A percentile compares a stretch with the other conserved stretches of the same genome.
phyloP scores from a whole-genome alignment of 306 rosid species.

The Citrullus colocynthis region DNA sequence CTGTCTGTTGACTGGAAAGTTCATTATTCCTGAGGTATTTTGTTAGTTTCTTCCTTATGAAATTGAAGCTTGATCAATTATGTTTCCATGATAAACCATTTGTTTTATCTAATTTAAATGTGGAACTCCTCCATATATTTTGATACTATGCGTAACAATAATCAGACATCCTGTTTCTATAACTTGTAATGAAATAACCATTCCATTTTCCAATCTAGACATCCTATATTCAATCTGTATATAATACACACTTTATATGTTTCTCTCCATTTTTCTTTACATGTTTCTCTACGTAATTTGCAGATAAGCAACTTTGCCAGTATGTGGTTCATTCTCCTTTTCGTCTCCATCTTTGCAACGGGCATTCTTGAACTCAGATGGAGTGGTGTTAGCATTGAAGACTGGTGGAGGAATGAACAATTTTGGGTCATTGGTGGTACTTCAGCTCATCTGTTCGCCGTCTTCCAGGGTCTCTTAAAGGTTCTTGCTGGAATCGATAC shows the following conservation, averaged over 20 bases:
- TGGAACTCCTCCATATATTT: not conserved
- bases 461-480: constrained; percentile 80
- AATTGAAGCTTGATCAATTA: not conserved
- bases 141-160: not conserved
- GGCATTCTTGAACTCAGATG: constrained; percentile 98
- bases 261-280: not conserved
- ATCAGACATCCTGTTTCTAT: not conserved
- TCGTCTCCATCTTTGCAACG: constrained; percentile 75
- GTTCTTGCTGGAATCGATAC: constrained; percentile 69
- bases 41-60: not conserved
- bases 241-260: not conserved
- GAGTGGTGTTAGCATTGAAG: constrained; percentile 97
- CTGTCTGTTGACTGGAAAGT: constrained; percentile 88
- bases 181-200: not conserved
- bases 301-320: constrained; percentile 99
- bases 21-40: constrained; percentile 91
- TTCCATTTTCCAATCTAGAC: not conserved
- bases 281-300: constrained; percentile 1
- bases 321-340: constrained; percentile 96
- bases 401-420: constrained; percentile 99
- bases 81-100: not conserved
- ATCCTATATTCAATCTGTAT: not conserved
- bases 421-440: constrained; percentile 99
- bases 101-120: not conserved
- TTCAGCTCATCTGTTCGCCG: constrained; percentile 93